Evolutionary conservation across 768 basidiomycete species (phyloP).

Genomic region (Royoungia palumana): DNA sequence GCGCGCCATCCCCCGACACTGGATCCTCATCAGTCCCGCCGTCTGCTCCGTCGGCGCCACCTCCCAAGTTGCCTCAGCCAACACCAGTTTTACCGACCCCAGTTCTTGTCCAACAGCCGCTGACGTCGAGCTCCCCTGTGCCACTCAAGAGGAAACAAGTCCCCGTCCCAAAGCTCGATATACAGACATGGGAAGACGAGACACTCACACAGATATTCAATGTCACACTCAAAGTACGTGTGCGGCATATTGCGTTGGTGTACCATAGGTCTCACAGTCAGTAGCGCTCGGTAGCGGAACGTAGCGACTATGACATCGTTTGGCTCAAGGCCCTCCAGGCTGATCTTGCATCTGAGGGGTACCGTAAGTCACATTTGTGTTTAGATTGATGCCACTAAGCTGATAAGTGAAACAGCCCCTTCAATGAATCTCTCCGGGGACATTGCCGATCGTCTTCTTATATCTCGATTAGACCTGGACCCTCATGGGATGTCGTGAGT

Average conservation of each 20-base stretch:
- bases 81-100: conserved; percentile 25
- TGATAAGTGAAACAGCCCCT: conserved; percentile 25
- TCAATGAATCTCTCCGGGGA: conserved; percentile 50
- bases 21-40: conserved; percentile 7
- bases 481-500: conserved; percentile 68
- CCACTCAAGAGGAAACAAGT: conserved; percentile 49
- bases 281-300: conserved; percentile 58
- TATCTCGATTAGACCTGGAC: conserved; percentile 80
- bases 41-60: conserved; percentile 27
- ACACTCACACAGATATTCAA: conserved; percentile 65
- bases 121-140: conserved; percentile 32
- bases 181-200: conserved; percentile 70
- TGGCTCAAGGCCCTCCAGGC: conserved; percentile 77
- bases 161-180: conserved; percentile 44
- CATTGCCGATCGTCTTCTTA: conserved; percentile 74
- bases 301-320: conserved; percentile 62
- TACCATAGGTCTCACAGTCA: conserved; percentile 8
- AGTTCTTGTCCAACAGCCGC: conserved; percentile 27
- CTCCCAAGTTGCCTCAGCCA: conserved; percentile 36
- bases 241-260: not conserved
- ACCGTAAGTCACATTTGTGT: conserved; percentile 30
- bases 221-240: conserved; percentile 74
- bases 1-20: conserved; percentile 32
- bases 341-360: conserved; percentile 64
- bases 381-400: not conserved